These are phyloP conservation scores for Cercospora sp. DNA, from an alignment of 2,329 filamentous ascomycete genomes.

Conservation along the genomic window DNA sequence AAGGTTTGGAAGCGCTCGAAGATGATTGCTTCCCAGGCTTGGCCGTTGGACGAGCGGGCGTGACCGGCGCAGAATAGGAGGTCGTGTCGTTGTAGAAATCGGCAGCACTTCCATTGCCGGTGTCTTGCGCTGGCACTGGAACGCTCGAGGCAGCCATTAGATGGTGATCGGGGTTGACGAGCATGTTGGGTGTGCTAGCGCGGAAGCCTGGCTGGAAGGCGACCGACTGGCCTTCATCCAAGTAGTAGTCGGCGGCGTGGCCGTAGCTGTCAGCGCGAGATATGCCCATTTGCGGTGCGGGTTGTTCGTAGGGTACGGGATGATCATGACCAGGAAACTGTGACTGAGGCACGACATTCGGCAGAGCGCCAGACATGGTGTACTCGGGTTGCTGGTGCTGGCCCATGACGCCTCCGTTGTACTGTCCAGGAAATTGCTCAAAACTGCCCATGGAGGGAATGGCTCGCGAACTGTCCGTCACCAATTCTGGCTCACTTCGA, in stretches of 20 bases:
- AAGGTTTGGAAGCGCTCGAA: conserved; percentile 26
- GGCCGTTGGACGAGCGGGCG: conserved; percentile 31
- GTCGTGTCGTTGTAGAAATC: conserved; percentile 52
- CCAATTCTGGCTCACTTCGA: conserved; percentile 20
- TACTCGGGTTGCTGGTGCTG: conserved; percentile 13
- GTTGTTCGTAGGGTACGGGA: conserved; percentile 36
- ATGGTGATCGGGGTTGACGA: conserved; percentile 58
- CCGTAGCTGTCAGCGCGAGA: conserved; percentile 47
- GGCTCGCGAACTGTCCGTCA: conserved; percentile 26
- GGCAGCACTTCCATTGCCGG: conserved; percentile 59
- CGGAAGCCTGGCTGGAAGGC: conserved; percentile 60
- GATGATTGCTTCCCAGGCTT: conserved; percentile 37
- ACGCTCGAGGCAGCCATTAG: conserved; percentile 54
- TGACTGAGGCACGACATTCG: conserved; percentile 28
- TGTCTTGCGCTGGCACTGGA: conserved; percentile 58
- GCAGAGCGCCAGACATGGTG: conserved; percentile 36
- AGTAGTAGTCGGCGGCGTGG: conserved; percentile 62
- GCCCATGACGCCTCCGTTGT: conserved; percentile 26
- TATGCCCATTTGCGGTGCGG: conserved; percentile 20
- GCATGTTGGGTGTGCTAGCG: conserved; percentile 53
- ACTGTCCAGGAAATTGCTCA: conserved; percentile 38
- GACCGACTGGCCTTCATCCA: conserved; percentile 62
- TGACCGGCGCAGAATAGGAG: conserved; percentile 21
- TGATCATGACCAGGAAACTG: conserved; percentile 63
- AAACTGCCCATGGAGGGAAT: conserved; percentile 36